A percentile compares a stretch with the other conserved stretches of the same genome.
Evolutionary conservation across 2,329 filamentous ascomycete species (phyloP).

Genomic region (Arthrobotrys pseudoclavata): DNA sequence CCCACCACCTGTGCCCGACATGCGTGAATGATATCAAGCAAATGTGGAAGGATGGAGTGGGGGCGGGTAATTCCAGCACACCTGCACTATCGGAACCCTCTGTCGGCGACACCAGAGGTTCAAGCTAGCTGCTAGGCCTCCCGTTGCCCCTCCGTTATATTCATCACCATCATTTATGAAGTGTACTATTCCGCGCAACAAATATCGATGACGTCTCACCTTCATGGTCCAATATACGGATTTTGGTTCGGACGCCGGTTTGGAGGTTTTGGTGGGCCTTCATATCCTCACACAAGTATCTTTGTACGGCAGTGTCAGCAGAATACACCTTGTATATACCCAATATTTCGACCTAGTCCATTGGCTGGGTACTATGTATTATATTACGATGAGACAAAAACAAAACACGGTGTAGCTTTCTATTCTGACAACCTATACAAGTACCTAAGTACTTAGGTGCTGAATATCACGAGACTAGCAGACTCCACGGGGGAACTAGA

Average conservation of each 20-base stretch:
- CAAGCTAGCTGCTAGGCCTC: neutral
- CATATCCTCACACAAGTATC: neutral
- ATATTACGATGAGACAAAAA: constrained; percentile 12
- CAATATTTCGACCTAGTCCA: neutral
- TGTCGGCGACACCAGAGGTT: neutral
- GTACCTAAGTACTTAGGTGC: neutral
- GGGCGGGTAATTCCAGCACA: neutral
- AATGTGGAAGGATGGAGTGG: constrained; percentile 66
- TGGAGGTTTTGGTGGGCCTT: neutral
- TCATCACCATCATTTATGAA: neutral
- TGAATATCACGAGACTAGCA: no score
- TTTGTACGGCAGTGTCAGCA: neutral
- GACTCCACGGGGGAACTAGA: no score
- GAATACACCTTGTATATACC: constrained; percentile 10
- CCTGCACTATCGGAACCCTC: constrained; percentile 1
- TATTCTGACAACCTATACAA: no score
- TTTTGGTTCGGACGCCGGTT: neutral
- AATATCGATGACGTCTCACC: neutral
- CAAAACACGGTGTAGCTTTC: neutral
- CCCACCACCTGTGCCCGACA: constrained; percentile 87
- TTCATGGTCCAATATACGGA: neutral
- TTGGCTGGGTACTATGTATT: neutral
- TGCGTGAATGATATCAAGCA: constrained; percentile 77
- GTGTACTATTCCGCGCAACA: neutral
- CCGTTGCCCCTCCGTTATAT: neutral